Evolutionary conservation across 2,329 filamentous ascomycete genomes (phyloP), one percentile per base, ranked within the genome.

Genomic region (Colletotrichum limetticola): DNA sequence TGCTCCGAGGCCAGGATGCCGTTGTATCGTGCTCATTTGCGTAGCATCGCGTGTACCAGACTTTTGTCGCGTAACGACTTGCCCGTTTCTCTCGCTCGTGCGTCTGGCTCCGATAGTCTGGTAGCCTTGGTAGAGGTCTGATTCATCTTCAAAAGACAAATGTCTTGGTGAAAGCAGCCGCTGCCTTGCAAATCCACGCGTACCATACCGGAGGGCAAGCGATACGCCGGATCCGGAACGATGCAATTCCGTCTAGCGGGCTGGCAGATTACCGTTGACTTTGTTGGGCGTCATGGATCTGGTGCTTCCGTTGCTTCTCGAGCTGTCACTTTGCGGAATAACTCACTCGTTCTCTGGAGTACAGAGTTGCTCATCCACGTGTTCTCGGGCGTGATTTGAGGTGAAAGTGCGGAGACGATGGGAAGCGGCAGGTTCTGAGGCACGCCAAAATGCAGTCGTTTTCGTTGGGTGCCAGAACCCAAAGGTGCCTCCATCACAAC

Each of bases 1-100:
- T 71, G 66, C 71, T 70, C 71, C 66, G 71, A 71, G 26, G 32
- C 66, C 49, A 42, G 66, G 60, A 65, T 66, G 66, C 28, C 42
- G 59, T 70, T n/a, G 56, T 56, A 72, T 72, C 60, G 59, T 49
- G 55, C 46, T 46, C 35, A 26, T 24, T 57, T 66, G 70, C 49
- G 60, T 66, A 42, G 70, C 66, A 65, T 70, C 60, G 66, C 56
- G 49, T 49, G 22, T 60, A 59, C 66, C 53, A 60, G 42, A 64
- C 53, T 70, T 70, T 60, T 42, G 19, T 26, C 24, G 14, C 46
- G 46, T 32, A 52, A 52, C 24, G 61, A 65, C 24, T 24, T 72
- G 60, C 35, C 32, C 35, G 30, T 66, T 66, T 61, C 35, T 70
- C 55, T 46, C 60, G 60, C 66, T 57, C 59, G 60, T 71, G 61